phyloP scores from a whole-genome alignment of 2,329 filamentous ascomycete species.

The Torrubiellomyces zombiae region DNA sequence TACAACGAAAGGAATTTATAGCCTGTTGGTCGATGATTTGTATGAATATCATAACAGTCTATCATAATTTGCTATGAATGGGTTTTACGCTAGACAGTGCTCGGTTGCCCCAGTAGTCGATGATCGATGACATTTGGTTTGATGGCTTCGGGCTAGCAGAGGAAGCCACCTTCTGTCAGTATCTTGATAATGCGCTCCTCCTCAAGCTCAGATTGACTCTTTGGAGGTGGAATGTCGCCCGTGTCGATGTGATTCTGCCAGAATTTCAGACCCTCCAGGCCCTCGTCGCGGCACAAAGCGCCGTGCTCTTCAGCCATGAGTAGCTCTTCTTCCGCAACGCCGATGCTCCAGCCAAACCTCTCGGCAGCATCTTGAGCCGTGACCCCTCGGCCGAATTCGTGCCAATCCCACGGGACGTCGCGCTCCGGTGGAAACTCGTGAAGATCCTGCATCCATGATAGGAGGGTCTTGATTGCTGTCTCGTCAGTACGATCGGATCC shows the following conservation, averaged over 20 bases:
- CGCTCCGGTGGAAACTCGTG: constrained; percentile 47
- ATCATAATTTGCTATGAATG: too few species aligned
- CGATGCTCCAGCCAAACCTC: constrained; percentile 90
- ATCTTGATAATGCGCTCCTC: constrained; percentile 25
- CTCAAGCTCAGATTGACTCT: constrained; percentile 13
- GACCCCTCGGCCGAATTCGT: constrained; percentile 62
- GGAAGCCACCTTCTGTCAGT: constrained; percentile 25
- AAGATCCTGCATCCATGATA: constrained; percentile 62
- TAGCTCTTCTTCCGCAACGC: constrained; percentile 85
- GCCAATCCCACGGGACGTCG: constrained; percentile 62
- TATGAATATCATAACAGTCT: too few species aligned
- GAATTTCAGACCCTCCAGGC: constrained; percentile 78
- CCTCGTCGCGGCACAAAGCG: constrained; percentile 75
- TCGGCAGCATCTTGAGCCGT: constrained; percentile 82
- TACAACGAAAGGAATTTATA: too few species aligned
- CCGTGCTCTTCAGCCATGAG: constrained; percentile 94
- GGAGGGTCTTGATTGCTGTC: constrained; percentile 62
- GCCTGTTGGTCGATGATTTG: too few species aligned
- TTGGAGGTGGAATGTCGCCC: constrained; percentile 18
- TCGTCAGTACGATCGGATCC: constrained; percentile 78
- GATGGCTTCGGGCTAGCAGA: too few species aligned
- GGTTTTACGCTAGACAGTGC: too few species aligned
- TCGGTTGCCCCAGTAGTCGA: too few species aligned
- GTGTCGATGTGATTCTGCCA: constrained; percentile 65
- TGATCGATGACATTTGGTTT: too few species aligned